A percentile compares a stretch with the other conserved stretches of the same genome.
Evolutionary conservation across 495 filamentous ascomycete genomes (phyloP).

Genomic region (Pyrenopolyporus hunteri): DNA sequence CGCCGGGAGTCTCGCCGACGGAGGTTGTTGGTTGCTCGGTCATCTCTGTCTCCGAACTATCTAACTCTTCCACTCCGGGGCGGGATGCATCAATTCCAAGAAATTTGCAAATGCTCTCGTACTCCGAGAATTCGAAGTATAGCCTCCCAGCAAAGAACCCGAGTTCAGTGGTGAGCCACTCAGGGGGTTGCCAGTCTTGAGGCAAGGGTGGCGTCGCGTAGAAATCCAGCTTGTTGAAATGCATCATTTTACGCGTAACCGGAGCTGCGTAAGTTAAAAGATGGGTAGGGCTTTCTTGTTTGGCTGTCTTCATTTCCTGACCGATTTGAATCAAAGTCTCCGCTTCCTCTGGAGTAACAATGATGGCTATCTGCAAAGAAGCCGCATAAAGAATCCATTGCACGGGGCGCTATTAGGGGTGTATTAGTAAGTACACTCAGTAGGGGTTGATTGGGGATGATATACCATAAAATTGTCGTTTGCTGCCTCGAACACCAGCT

Average conservation of each 20-base stretch:
- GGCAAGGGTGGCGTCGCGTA: slow-evolving; percentile 55
- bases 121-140: slow-evolving; percentile 59
- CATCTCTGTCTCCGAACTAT: slow-evolving; percentile 19
- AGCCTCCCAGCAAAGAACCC: slow-evolving; percentile 61
- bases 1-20: background rate
- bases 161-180: slow-evolving; percentile 58
- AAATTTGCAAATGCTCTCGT: slow-evolving; percentile 32
- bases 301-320: slow-evolving; percentile 17
- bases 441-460: background rate
- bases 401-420: slow-evolving; percentile 41
- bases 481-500: slow-evolving; percentile 22
- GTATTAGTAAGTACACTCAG: slow-evolving; percentile 2
- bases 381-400: slow-evolving; percentile 44
- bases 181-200: slow-evolving; percentile 43
- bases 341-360: slow-evolving; percentile 62
- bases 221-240: slow-evolving; percentile 56
- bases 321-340: slow-evolving; percentile 53
- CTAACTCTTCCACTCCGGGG: slow-evolving; percentile 15
- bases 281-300: slow-evolving; percentile 21
- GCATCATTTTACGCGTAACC: slow-evolving; percentile 58
- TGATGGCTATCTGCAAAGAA: slow-evolving; percentile 45
- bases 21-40: slow-evolving; percentile 1
- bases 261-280: slow-evolving; percentile 60
- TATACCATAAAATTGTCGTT: slow-evolving; percentile 43
- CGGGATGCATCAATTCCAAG: slow-evolving; percentile 30